Evolutionary conservation across 371 early-diverging fungal species (phyloP), one percentile per base, ranked within the genome.

Genomic region (Mortierella sp.): DNA sequence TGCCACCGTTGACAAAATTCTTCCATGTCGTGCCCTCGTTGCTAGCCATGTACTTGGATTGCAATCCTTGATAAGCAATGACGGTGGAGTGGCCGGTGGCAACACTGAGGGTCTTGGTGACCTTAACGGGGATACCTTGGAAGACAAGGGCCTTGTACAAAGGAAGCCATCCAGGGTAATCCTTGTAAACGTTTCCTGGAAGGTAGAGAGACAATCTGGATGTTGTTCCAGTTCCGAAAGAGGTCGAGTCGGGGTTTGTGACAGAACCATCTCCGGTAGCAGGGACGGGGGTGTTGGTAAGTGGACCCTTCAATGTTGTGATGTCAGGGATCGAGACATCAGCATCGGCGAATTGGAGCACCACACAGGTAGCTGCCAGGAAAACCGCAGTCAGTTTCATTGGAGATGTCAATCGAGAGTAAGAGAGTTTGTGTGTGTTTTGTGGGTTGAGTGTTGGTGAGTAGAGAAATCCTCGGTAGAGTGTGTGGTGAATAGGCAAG

Each of bases 91-190:
- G 57, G 1, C 43, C 36, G 16, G 33, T 60, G 8, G 74, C 74
- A 11, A 63, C 74, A 16, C 28, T 63, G 19, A 68, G 57, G 48
- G 60, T 60, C 43, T 63, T 74, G 22, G 74, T 74, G n/a, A 74
- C 74, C 8, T 32, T 63, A 13, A 68, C 69, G 4, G 74, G 74
- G 55, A 74, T 67, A 16, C 74, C 74, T 19, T 68, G 67, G 15
- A 74, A 60, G 58, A 74, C 68, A 41, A 74, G 68, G 10, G 68
- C 69, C 57, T 74, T 74, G 63, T 74, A 74, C 13, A 67, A 32
- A 11, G 74, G 24, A 22, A 74, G 21, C 74, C 74, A 74, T 21
- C 64, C 74, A 16, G 74, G 74, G 22, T 72, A 72, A 43, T 72
- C 66, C n/a, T 63, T 67, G 68, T 67, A 68, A 16, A 68, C 63